Base-by-base conservation (phyloP, 2,329 filamentous ascomycete species). In the Aspergillus unguis region DNA sequence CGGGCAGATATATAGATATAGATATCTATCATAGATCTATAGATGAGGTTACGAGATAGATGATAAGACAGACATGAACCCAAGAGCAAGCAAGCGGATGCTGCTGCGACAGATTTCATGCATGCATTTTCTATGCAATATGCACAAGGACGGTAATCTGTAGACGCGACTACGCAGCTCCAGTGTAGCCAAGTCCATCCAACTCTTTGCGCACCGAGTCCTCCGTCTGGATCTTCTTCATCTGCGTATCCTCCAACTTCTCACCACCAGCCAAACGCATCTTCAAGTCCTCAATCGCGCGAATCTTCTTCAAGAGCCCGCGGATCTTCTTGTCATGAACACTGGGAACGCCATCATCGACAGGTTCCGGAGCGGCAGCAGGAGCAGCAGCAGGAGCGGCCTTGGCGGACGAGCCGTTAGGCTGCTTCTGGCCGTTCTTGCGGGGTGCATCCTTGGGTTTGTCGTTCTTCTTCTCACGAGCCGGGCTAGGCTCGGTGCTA, bases 161-260 rank as follows among this genome's bases (percentile, higher is more conserved):
- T 33, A 17, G 25, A 37, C 23, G 10, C 10, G 11, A n/a, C n/a
- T 40, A 29, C 17, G n/a, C 33, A 37, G 58, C 67, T 46, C 68
- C 75, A 40, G 58, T 69, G 65, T 73, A 78, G 33, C 80, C 81
- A 59, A 92, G 69, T 6, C 71, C 76, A 43, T 87, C 82, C 54
- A 99, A 77, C 75, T 99, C 94, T 74, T 87, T 90, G 57, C 92
- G 80, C 53, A 99, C 92, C 11, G 82, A 75, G 44, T 85, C 78
- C 77, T 97, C 95, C 25, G 91, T 97, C 51, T 84, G 83, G 64
- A 99, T 99, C 82, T 99, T 99, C 81, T 96, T 95, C 74, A 99
- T 85, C 77, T 99, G 94, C 31, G 94, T 99, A 67, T 96, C 92
- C 76, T 99, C 94, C 55, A 99, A 77, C 80, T 96, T 97, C 80